phyloP scores from a whole-genome alignment of 345 rosid genomes.

The Populus ilicifolia region DNA sequence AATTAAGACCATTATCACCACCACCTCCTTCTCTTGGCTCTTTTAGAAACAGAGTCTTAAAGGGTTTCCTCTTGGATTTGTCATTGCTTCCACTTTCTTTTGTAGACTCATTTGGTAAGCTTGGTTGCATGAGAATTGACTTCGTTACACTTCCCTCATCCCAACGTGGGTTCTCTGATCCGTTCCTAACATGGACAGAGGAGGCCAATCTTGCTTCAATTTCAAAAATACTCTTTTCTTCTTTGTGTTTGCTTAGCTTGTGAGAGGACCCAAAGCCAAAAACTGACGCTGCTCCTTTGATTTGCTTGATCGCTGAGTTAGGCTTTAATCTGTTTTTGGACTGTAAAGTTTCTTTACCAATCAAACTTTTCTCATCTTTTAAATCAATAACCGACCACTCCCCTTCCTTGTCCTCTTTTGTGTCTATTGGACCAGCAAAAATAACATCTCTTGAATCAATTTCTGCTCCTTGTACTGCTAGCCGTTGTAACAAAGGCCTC shows the following conservation, averaged over 20 bases:
- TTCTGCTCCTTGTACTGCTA: constrained; percentile 71
- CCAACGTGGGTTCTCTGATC: constrained; percentile 46
- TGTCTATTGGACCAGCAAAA: constrained; percentile 26
- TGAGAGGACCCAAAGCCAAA: constrained; percentile 43
- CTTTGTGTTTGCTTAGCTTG: constrained; percentile 36
- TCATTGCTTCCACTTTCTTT: constrained; percentile 28
- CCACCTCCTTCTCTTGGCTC: constrained; percentile 29
- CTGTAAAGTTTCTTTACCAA: constrained; percentile 28
- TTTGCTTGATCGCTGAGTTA: constrained; percentile 45
- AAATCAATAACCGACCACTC: constrained; percentile 71
- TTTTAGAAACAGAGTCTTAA: constrained; percentile 39
- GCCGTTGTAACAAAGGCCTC: constrained; percentile 62
- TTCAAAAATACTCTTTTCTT: constrained; percentile 50
- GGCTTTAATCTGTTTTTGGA: constrained; percentile 39
- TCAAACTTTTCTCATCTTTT: constrained; percentile 46
- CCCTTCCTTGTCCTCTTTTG: constrained; percentile 45
- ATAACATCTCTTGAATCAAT: constrained; percentile 57
- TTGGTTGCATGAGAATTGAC: constrained; percentile 55
- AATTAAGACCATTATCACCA: constrained; percentile 7
- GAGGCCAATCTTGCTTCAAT: constrained; percentile 21
- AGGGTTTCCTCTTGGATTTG: constrained; percentile 51
- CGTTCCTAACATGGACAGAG: background rate
- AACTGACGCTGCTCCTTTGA: constrained; percentile 62
- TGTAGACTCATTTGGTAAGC: constrained; percentile 22
- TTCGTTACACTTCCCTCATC: constrained; percentile 40